Base-by-base conservation (phyloP, 176 grass and related monocot species). In the Avena insularis region DNA sequence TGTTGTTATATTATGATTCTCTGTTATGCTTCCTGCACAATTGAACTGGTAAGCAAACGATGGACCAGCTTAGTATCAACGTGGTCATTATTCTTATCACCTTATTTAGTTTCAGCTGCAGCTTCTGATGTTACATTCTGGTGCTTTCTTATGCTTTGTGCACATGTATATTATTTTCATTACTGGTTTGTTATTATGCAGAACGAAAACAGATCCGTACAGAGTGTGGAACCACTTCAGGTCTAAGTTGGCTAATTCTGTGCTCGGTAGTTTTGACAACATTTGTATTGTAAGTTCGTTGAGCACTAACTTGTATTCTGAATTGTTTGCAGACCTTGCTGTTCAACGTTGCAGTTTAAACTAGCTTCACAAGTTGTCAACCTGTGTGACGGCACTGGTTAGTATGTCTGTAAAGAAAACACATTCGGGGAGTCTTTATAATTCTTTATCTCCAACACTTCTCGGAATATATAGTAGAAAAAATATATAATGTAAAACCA, bases 191-290 rank as follows among this genome's bases (percentile, higher is more conserved):
- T 1, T 16, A 12, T 76, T 78, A 78, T 12, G 57, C 57, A 95
- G 91, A 91, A 90, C n/a, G 92, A 95, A 17, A 89, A 97, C 71
- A 87, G 85, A 16, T 79, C 90, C 0, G 93, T 97, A 97, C 76
- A 86, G 93, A 71, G 69, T 97, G 2, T 93, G 95, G 91, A 97
- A 95, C 27, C 92, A 91, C 1, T 97, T 97, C 75, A 86, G 95
- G 33, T 95, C 92, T 12, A 97, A 97, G 90, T 25, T 97, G 47
- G 89, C 87, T 16, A 91, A 89, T 83, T 91, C 91, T 6, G 88
- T 93, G 17, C 87, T 97, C 9, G 91, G 92, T 17, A 92, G 95
- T 78, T 85, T 95, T 36, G 95, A 97, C 75, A 93, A 91, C 31
- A 84, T 95, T 27, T 95, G 87, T 87, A 97, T 93, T 64, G 92